phyloP scores from a whole-genome alignment of 768 basidiomycete species.

The Mycena rosella region DNA sequence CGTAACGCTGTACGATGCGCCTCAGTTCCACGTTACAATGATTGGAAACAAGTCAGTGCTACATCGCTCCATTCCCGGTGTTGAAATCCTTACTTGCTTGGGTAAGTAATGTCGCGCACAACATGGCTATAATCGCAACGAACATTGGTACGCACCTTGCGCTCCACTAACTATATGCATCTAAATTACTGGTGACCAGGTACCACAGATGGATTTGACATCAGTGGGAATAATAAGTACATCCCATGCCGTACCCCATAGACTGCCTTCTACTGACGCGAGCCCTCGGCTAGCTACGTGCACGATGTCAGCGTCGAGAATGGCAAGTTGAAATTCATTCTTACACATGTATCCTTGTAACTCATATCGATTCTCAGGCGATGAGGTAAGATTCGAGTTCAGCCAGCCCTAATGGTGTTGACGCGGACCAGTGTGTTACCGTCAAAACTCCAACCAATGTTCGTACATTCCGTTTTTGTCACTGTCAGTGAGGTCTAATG shows the following conservation, averaged over 20 bases:
- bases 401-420: background rate
- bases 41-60: slow-evolving; percentile 35
- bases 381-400: too few relatives aligned
- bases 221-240: slow-evolving; percentile 43
- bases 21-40: slow-evolving; percentile 43
- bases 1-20: slow-evolving; percentile 36
- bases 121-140: slow-evolving; percentile 39
- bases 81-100: background rate
- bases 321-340: too few relatives aligned
- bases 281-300: slow-evolving; percentile 40
- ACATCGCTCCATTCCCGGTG: background rate
- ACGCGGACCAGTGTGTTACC: slow-evolving; percentile 43
- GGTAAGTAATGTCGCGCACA: slow-evolving; percentile 40
- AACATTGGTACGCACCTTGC: slow-evolving; percentile 31
- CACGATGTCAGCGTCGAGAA: slow-evolving; percentile 50
- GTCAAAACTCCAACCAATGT: slow-evolving; percentile 47
- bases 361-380: too few relatives aligned
- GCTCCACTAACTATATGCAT: background rate
- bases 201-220: slow-evolving; percentile 42
- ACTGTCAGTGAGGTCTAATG: too few relatives aligned
- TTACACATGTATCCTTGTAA: too few relatives aligned
- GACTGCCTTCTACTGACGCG: background rate
- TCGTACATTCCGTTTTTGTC: background rate
- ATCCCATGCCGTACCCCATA: background rate
- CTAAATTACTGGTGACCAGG: slow-evolving; percentile 12